Percentiles rank a stretch among this genome's conserved stretches.
Conservation (phyloP, 1,139 yeast species). For the Suhomyces terraborum region DNA sequence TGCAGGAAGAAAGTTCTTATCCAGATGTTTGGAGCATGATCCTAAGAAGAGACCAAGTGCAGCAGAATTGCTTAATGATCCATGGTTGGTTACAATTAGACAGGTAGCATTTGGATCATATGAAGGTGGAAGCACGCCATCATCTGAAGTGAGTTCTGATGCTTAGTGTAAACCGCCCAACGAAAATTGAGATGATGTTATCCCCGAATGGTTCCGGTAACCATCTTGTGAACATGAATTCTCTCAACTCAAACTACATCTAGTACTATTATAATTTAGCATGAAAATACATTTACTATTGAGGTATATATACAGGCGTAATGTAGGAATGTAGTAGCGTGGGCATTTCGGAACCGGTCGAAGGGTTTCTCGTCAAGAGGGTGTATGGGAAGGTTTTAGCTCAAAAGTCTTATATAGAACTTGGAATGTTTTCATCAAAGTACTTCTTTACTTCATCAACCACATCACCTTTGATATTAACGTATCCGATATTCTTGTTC, state of each 20-base stretch:
- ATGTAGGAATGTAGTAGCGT: constrained; percentile 1
- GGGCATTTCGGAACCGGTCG: background rate
- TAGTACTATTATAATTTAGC: background rate
- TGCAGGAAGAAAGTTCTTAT: constrained; percentile 69
- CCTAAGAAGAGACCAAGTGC: constrained; percentile 80
- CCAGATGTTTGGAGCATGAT: constrained; percentile 79
- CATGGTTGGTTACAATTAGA: constrained; percentile 82
- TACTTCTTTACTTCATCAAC: constrained; percentile 44
- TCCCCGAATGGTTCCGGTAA: constrained; percentile 1
- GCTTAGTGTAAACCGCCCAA: background rate
- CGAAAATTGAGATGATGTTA: background rate
- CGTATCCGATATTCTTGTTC: constrained; percentile 40
- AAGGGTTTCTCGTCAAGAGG: background rate
- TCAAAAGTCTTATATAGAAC: constrained; percentile 7
- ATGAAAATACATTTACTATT: constrained; percentile 2
- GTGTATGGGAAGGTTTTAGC: no score
- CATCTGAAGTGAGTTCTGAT: constrained; percentile 34
- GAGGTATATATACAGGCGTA: constrained; percentile 6
- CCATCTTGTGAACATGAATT: background rate
- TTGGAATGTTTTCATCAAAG: constrained; percentile 25
- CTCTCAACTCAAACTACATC: background rate
- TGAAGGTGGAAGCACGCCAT: constrained; percentile 43
- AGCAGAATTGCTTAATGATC: constrained; percentile 80
- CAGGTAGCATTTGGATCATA: constrained; percentile 63
- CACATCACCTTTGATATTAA: constrained; percentile 61